Percentiles rank a stretch among this genome's conserved stretches.
Evolutionary conservation across 1,139 yeast genomes (phyloP).

Genomic region (Kurtzmaniella quercitrusa): DNA sequence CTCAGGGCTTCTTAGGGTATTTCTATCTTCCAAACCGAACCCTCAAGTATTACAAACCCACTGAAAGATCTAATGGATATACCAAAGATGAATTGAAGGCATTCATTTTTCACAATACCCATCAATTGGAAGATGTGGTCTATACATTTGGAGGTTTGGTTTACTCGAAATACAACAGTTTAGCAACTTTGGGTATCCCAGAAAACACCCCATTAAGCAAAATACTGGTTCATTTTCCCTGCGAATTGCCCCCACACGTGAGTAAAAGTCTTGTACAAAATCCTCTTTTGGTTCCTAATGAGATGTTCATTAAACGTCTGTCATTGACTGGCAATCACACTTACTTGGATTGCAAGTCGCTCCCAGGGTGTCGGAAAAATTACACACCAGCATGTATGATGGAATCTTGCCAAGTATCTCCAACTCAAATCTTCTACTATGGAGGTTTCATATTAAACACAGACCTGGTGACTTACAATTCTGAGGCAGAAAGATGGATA

Average conservation of each 20-base stretch:
- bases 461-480: constrained; percentile 20
- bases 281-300: constrained; percentile 32
- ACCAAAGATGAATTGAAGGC: constrained; percentile 19
- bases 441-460: constrained; percentile 37
- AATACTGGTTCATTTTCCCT: constrained; percentile 37
- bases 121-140: constrained; percentile 28
- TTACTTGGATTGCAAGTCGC: constrained; percentile 22
- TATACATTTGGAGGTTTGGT: constrained; percentile 39
- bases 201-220: constrained; percentile 23
- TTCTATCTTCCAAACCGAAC: constrained; percentile 27
- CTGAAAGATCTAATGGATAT: constrained; percentile 8
- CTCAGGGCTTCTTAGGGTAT: constrained; percentile 29
- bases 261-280: constrained; percentile 30
- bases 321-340: constrained; percentile 33
- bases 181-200: constrained; percentile 35
- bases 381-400: constrained; percentile 31
- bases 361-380: constrained; percentile 9
- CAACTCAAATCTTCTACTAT: constrained; percentile 35
- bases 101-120: constrained; percentile 33
- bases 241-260: constrained; percentile 39
- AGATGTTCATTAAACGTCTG: constrained; percentile 25
- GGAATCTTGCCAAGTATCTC: constrained; percentile 28
- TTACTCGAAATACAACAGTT: constrained; percentile 16
- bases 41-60: constrained; percentile 16
- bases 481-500: constrained; percentile 32